phyloP scores from a whole-genome alignment of 768 basidiomycete genomes.

The Holtermanniella nyarrowii region DNA sequence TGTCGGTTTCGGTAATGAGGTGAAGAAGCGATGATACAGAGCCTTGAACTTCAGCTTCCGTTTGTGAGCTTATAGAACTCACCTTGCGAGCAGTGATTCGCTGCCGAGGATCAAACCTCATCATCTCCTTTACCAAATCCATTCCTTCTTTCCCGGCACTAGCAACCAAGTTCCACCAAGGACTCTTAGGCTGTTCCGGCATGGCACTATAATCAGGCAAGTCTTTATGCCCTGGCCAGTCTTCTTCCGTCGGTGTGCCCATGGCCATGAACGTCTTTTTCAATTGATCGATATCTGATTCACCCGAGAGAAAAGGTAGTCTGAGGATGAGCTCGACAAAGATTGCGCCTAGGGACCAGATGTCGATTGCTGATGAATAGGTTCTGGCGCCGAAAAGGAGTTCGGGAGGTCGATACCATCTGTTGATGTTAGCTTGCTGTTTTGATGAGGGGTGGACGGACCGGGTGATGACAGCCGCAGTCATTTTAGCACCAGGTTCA shows the following conservation, averaged over 20 bases:
- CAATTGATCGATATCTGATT: slow-evolving; percentile 92
- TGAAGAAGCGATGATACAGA: slow-evolving; percentile 78
- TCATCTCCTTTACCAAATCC: slow-evolving; percentile 66
- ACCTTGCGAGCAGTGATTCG: slow-evolving; percentile 74
- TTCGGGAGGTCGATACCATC: slow-evolving; percentile 98
- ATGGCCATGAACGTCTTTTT: slow-evolving; percentile 89
- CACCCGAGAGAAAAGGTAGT: slow-evolving; percentile 88
- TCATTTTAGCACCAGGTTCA: slow-evolving; percentile 93
- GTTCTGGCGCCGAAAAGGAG: slow-evolving; percentile 81
- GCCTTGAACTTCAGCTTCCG: slow-evolving; percentile 48
- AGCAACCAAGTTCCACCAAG: slow-evolving; percentile 76
- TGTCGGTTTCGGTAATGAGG: slow-evolving; percentile 71
- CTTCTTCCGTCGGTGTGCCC: slow-evolving; percentile 90
- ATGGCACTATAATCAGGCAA: slow-evolving; percentile 82
- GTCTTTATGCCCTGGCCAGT: slow-evolving; percentile 91
- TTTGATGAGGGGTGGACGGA: slow-evolving; percentile 42
- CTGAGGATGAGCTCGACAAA: slow-evolving; percentile 95
- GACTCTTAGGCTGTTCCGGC: slow-evolving; percentile 72
- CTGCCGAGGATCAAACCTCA: slow-evolving; percentile 74
- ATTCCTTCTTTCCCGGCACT: slow-evolving; percentile 78
- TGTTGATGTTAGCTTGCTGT: slow-evolving; percentile 30
- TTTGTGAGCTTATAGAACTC: slow-evolving; percentile 22
- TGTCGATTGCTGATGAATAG: slow-evolving; percentile 84
- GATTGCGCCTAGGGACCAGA: slow-evolving; percentile 97
- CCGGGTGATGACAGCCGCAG: slow-evolving; percentile 95